These are phyloP conservation scores for Hypoxylon trugodes DNA, from an alignment of 495 filamentous ascomycete genomes.

Conservation along the genomic window DNA sequence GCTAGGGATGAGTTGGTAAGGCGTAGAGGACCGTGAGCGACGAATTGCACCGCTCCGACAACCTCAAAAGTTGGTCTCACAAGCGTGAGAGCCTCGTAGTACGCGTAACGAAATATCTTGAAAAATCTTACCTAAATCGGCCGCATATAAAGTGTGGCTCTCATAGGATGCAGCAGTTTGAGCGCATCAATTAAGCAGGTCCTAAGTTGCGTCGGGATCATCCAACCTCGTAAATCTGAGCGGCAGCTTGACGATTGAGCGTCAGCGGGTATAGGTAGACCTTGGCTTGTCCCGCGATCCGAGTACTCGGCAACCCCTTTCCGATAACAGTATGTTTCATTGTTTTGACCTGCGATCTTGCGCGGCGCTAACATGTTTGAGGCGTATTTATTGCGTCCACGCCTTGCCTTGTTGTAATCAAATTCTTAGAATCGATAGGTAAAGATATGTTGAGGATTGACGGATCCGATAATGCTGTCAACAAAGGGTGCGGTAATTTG, in stretches of 20 bases:
- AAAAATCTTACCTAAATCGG: conserved; percentile 2
- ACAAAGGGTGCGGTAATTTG: conserved; percentile 9
- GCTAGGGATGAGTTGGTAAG: no score
- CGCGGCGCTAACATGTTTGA: not conserved
- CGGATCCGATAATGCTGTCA: conserved; percentile 1
- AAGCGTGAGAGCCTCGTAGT: not conserved
- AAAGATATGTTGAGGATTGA: conserved; percentile 4
- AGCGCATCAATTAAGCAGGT: conserved; percentile 1
- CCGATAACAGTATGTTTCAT: conserved; percentile 4
- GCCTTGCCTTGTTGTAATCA: conserved; percentile 4
- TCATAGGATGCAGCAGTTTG: conserved; percentile 3
- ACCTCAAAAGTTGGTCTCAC: not conserved
- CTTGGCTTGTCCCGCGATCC: not conserved
- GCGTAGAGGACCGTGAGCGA: not conserved
- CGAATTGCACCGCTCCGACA: not conserved
- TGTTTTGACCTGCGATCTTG: conserved; percentile 7
- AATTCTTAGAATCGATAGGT: conserved; percentile 1
- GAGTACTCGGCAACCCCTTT: conserved; percentile 2
- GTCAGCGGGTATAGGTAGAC: not conserved
- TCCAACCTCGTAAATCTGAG: not conserved
- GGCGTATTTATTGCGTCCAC: not conserved
- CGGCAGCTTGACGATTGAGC: not conserved
- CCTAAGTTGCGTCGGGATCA: not conserved
- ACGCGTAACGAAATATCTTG: not conserved
- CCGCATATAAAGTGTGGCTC: not conserved